Percentiles rank a stretch among this genome's conserved stretches.
These are phyloP conservation scores for Monilinia fructicola DNA, from an alignment of 2,329 filamentous ascomycete genomes.

Conservation along the genomic window DNA sequence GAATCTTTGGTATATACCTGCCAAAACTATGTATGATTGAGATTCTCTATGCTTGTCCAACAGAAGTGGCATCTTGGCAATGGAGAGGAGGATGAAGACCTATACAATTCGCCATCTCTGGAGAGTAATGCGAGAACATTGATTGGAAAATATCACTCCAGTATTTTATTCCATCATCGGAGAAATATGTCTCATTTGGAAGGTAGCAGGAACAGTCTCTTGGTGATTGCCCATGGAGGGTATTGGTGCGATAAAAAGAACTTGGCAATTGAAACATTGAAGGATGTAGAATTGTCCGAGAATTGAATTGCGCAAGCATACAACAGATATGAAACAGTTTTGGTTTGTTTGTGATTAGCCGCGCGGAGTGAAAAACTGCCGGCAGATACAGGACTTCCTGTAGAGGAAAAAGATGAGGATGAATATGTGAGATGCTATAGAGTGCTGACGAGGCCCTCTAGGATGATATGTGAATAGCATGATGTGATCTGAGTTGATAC, in stretches of 20 bases:
- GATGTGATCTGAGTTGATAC: not conserved
- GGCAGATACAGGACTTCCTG: conserved; percentile 3
- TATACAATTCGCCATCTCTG: not conserved
- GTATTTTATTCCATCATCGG: not conserved
- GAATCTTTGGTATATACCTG: not conserved
- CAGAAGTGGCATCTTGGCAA: conserved; percentile 8
- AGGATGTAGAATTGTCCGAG: not conserved
- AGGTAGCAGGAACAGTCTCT: not conserved
- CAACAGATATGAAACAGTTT: not conserved
- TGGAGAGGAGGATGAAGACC: not conserved
- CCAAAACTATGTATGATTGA: not conserved
- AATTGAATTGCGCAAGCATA: not conserved
- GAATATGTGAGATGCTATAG: not conserved
- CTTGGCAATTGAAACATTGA: not conserved
- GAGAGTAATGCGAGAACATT: not conserved
- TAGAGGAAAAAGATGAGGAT: conserved; percentile 6
- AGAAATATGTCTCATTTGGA: not conserved
- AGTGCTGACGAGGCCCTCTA: conserved; percentile 8
- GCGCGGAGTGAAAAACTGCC: not conserved
- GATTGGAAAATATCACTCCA: not conserved
- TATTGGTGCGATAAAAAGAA: not conserved
- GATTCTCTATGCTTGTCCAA: not conserved
- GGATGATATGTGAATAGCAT: not conserved
- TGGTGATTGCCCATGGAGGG: not conserved
- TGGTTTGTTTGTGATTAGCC: not conserved